Conservation (phyloP, 2,329 filamentous ascomycete species). For the Fusarium duplospermum region DNA sequence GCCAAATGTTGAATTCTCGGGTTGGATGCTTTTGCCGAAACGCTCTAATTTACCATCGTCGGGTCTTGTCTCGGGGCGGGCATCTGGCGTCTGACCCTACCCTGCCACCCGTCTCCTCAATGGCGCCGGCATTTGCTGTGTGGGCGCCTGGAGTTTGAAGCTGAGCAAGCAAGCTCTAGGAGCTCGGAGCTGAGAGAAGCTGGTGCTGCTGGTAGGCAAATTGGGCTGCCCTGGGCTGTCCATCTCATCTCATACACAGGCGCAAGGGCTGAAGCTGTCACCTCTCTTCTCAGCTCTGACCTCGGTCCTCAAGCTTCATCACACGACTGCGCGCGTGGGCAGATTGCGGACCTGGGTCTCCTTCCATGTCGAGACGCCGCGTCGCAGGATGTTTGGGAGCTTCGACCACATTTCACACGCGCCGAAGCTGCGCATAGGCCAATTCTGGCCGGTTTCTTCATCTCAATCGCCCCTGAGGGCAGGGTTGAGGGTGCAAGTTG, state of each 20-base stretch:
- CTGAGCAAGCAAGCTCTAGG: background rate
- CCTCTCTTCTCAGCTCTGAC: constrained; percentile 8
- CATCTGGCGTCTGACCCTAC: constrained; percentile 16
- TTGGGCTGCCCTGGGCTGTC: background rate
- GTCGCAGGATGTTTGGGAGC: constrained; percentile 7
- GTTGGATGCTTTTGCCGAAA: constrained; percentile 7
- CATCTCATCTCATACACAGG: background rate
- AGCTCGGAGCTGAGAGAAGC: constrained; percentile 1
- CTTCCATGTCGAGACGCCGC: constrained; percentile 6
- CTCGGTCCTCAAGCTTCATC: constrained; percentile 6
- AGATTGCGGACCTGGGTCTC: constrained; percentile 2
- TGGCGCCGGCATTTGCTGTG: background rate
- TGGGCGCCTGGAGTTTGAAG: background rate
- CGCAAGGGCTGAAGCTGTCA: background rate
- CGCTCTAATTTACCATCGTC: constrained; percentile 11
- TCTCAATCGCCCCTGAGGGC: constrained; percentile 25
- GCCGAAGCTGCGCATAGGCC: constrained; percentile 7
- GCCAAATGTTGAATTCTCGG: background rate
- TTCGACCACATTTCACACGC: constrained; percentile 9
- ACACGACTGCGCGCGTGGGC: constrained; percentile 10
- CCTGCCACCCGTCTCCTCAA: constrained; percentile 2
- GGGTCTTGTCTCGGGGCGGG: constrained; percentile 31
- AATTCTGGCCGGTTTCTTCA: constrained; percentile 13
- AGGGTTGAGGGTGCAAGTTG: constrained; percentile 27
- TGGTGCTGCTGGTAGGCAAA: background rate